Evolutionary conservation across 2,329 filamentous ascomycete genomes (phyloP), one percentile per base, ranked within the genome.

Genomic region (Aspergillus pseudonomiae): DNA sequence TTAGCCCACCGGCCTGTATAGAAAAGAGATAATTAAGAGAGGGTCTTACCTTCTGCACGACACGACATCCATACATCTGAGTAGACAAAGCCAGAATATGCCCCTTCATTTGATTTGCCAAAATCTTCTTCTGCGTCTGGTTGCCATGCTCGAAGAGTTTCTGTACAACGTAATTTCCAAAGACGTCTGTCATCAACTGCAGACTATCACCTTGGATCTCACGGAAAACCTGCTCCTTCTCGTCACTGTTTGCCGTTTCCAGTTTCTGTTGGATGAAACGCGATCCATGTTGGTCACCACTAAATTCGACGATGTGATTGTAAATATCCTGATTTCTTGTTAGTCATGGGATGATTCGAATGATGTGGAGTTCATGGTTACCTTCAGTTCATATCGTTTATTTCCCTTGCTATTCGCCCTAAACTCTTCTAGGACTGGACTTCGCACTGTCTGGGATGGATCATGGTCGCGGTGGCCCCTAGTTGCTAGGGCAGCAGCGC

Each of bases 91-190:
- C 86, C 53, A 91, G 81, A 14, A 98, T 88, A 73, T 94, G 91
- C 7, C 91, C 91, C 76, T 90, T 92, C 93, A 98, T 97, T 77
- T 91, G 89, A 67, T 89, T 88, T 0, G 93, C 93, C 48, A 99
- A 80, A 2, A 91, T 85, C 77, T 90, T 93, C 82, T 99, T 99
- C 80, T 99, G 95, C 0, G 89, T 86, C 78, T 97, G 94, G 70
- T 93, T 96, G 45, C 95, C 94, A 76, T 98, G 93, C 76, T 98
- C 94, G 66, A 98, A 97, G 75, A 98, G 89, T 77, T 97, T 98
- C 74, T 99, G 95, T 45, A 98, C 94, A 41, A 99, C 95, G 74
- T 98, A 99, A 77, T 99, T 99, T 60, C 95, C 95, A 74, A 97
- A 99, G 0, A 98, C 90, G 76, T 98, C 95, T 53, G 90, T 94